Conservation (phyloP, 306 rosid genomes). For the Boehmeria nivea region DNA sequence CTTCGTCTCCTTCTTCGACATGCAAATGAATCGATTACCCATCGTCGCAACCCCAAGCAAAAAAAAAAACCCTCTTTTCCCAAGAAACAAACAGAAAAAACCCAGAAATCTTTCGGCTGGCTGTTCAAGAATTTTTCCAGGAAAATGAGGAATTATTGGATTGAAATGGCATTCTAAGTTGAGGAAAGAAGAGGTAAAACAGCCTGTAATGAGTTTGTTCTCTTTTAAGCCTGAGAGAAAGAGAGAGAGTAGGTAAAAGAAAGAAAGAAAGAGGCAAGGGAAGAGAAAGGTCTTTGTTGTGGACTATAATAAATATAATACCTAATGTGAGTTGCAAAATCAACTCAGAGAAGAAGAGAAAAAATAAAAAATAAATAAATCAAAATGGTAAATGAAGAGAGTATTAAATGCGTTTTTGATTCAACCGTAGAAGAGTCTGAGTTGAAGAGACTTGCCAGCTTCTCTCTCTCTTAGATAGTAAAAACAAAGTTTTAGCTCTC, state of each 20-base stretch:
- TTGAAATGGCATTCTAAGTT: not conserved
- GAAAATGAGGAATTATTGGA: not conserved
- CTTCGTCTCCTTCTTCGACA: conserved; percentile 66
- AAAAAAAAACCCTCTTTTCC: conserved; percentile 10
- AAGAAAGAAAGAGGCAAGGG: too few relatives aligned
- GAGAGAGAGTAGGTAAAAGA: conserved; percentile 10
- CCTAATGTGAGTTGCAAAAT: not conserved
- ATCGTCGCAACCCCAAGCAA: conserved; percentile 23
- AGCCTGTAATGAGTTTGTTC: not conserved
- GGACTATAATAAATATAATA: conserved; percentile 20
- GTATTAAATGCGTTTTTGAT: conserved; percentile 4
- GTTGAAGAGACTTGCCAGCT: not conserved
- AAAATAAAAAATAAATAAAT: not conserved
- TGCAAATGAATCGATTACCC: conserved; percentile 91
- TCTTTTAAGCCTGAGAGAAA: not conserved
- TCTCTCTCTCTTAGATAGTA: not conserved
- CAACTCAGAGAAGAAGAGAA: not conserved
- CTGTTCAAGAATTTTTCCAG: conserved; percentile 10
- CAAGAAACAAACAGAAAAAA: too few relatives aligned
- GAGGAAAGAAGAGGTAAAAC: not conserved
- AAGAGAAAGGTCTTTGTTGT: conserved; percentile 15
- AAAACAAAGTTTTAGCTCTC: not conserved
- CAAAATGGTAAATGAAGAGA: not conserved
- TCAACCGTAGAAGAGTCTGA: not conserved
- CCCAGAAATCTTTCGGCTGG: too few relatives aligned